Evolutionary conservation across 139 green algal species (phyloP), one percentile per base, ranked within the genome.

Genomic region (Zygnema cylindricum): DNA sequence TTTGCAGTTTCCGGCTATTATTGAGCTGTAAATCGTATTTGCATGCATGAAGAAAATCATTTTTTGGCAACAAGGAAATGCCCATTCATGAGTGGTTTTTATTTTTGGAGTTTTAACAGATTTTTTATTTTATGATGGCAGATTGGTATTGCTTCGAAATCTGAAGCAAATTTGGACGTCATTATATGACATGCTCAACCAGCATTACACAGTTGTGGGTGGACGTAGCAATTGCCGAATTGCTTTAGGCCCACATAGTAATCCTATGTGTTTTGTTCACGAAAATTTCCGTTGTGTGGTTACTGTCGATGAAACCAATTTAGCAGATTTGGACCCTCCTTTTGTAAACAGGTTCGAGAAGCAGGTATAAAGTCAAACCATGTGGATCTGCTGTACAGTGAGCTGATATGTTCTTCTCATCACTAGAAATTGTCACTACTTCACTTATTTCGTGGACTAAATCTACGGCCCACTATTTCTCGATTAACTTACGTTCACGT

Each of bases 141-240:
- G 69, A 39, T 55, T 2, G 3, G n/a, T 93, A 7, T 39, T 93
- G n/a, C 77, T 93, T 40, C 32, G 42, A 3, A 81, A 88, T 41
- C 54, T 77, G 25, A 57, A 76, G 16, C 40, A 55, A 57, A 77
- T 93, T 39, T 93, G 86, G 32, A 78, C 82, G 0, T 71, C 86
- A 1, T 81, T 93, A 32, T 93, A 93, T 55, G 89, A 93, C 78
- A 81, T 93, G 77, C 89, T 93, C 21, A 93, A 93, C 86, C 89
- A 88, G 82, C 73, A 93, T 81, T 93, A 93, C 77, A 40, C 77
- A 3, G 21, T 86, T 2, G 86, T 93, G 0, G 86, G 75, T 1
- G 86, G 86, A 32, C 57, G 43, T 11, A 71, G 78, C 77, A 78
- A 93, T 76, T 91, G 89, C n/a, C n/a, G n/a, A n/a, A n/a, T n/a